These are phyloP conservation scores for Coniochaeta pulveracea DNA, from an alignment of 2,329 filamentous ascomycete species.

Conservation along the genomic window DNA sequence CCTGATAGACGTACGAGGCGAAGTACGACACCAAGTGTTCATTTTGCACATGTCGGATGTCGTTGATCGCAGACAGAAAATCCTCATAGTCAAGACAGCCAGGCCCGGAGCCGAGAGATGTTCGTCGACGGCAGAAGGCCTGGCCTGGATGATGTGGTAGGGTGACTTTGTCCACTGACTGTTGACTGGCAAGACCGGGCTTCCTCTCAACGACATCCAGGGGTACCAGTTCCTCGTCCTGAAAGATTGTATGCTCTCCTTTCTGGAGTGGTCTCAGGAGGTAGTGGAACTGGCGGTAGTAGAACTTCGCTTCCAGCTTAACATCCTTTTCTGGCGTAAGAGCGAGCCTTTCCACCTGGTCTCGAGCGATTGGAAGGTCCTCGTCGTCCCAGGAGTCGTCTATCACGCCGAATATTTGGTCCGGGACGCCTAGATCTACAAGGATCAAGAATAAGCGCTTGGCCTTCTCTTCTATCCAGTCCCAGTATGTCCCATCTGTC, in stretches of 20 bases:
- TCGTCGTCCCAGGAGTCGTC: conserved; percentile 70
- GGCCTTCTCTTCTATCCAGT: conserved; percentile 62
- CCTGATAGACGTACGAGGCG: conserved; percentile 58
- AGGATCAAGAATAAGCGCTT: conserved; percentile 62
- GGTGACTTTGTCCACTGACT: conserved; percentile 44
- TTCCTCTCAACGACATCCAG: conserved; percentile 54
- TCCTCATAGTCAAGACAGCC: conserved; percentile 37
- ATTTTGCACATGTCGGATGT: conserved; percentile 48
- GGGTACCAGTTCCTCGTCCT: conserved; percentile 57
- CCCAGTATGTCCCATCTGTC: conserved; percentile 66
- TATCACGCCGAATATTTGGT: conserved; percentile 64
- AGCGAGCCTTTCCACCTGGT: conserved; percentile 52
- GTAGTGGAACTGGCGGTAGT: conserved; percentile 59
- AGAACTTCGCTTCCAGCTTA: conserved; percentile 57
- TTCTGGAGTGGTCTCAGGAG: conserved; percentile 51
- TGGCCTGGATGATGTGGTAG: conserved; percentile 49
- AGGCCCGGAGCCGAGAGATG: conserved; percentile 34
- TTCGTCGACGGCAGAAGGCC: conserved; percentile 44
- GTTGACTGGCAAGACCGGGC: conserved; percentile 24
- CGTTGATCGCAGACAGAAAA: conserved; percentile 50
- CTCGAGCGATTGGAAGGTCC: conserved; percentile 57
- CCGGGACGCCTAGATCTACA: conserved; percentile 55
- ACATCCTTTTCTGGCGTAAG: conserved; percentile 49
- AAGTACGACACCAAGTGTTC: conserved; percentile 61
- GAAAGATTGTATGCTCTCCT: conserved; percentile 52